Evolutionary conservation across 2,329 filamentous ascomycete genomes (phyloP).

Genomic region (Harringtonia lauricola): DNA sequence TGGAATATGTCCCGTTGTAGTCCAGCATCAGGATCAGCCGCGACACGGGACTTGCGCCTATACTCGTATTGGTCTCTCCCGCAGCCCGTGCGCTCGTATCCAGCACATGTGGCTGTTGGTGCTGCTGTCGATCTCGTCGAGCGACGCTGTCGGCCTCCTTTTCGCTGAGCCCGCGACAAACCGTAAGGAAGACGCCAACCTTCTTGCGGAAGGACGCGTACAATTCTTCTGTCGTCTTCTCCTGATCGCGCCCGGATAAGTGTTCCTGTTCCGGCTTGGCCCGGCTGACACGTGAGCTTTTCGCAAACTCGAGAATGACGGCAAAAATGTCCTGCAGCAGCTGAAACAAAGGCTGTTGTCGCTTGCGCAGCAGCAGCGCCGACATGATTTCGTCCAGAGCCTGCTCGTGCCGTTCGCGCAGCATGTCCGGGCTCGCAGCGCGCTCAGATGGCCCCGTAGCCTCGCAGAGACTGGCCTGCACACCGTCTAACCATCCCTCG

Average conservation of each 20-base stretch:
- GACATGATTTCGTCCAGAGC: constrained; percentile 67
- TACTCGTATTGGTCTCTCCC: constrained; percentile 12
- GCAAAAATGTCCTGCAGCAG: constrained; percentile 69
- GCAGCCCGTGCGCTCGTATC: constrained; percentile 7
- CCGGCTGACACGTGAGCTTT: constrained; percentile 29
- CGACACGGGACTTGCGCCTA: constrained; percentile 11
- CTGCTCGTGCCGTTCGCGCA: constrained; percentile 60
- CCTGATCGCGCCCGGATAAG: too few relatives aligned
- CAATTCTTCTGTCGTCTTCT: constrained; percentile 25
- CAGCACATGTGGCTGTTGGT: too few relatives aligned
- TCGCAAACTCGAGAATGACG: constrained; percentile 61
- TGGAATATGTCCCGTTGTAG: constrained; percentile 13
- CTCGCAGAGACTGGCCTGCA: constrained; percentile 45
- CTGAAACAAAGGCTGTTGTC: constrained; percentile 61
- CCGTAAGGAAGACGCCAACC: constrained; percentile 61
- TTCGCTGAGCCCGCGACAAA: constrained; percentile 56
- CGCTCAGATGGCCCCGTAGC: constrained; percentile 19
- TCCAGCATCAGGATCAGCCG: constrained; percentile 19
- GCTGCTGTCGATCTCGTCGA: constrained; percentile 6
- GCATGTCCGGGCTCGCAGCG: constrained; percentile 44
- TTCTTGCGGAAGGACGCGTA: constrained; percentile 61
- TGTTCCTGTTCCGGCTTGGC: constrained; percentile 9
- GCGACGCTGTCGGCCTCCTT: constrained; percentile 38
- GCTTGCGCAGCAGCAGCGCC: constrained; percentile 60
- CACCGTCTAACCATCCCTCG: constrained; percentile 48